These are phyloP conservation scores for Vigna radiata DNA, from an alignment of 306 rosid genomes.

Conservation along the genomic window DNA sequence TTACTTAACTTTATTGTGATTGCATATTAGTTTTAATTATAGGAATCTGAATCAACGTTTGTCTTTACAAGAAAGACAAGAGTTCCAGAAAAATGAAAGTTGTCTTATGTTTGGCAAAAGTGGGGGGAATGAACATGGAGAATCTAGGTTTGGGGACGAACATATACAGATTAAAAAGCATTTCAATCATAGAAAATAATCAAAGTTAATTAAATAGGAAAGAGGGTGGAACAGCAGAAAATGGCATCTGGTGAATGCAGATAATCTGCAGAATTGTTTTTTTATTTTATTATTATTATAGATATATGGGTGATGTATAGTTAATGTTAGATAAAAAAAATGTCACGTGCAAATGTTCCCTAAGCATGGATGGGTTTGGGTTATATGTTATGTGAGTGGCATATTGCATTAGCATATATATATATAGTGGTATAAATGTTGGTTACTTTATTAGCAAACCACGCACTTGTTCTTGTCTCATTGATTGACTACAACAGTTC, in stretches of 20 bases:
- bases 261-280: background rate
- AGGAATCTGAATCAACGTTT: conserved; percentile 26
- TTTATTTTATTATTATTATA: background rate
- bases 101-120: conserved; percentile 6
- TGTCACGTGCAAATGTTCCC: conserved; percentile 67
- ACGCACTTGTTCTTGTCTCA: conserved; percentile 59
- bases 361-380: conserved; percentile 49
- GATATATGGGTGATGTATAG: background rate
- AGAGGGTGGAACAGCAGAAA: conserved; percentile 25
- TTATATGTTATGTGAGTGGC: conserved; percentile 54
- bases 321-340: conserved; percentile 34
- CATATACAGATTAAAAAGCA: background rate
- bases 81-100: conserved; percentile 12
- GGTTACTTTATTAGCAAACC: conserved; percentile 50
- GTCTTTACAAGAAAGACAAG: conserved; percentile 28
- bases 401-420: conserved; percentile 38
- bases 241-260: conserved; percentile 31
- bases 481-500: conserved; percentile 52
- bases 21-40: background rate
- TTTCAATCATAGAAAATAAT: conserved; percentile 7
- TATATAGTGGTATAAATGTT: conserved; percentile 54
- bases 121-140: conserved; percentile 4
- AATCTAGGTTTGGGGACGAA: conserved; percentile 31
- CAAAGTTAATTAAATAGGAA: conserved; percentile 26
- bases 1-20: background rate